phyloP scores from a whole-genome alignment of 73 alveolate species.

The Symbiodinium pilosum region DNA sequence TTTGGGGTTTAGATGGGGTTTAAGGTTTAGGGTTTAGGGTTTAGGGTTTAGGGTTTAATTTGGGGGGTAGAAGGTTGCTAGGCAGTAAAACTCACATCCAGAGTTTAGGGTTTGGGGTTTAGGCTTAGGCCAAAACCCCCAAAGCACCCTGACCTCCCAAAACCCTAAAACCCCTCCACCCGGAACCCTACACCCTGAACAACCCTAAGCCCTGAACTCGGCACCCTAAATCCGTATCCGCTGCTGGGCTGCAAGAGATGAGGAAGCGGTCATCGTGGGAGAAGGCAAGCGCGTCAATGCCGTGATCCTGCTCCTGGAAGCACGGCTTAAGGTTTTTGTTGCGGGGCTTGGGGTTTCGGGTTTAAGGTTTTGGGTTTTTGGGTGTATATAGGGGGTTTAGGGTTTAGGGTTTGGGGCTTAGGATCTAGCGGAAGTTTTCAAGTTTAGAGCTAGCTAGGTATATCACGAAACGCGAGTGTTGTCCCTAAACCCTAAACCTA shows the following conservation, averaged over 20 bases:
- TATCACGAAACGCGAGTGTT: too few relatives aligned
- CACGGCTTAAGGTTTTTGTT: background rate
- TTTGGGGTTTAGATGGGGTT: background rate
- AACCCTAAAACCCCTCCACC: too few relatives aligned
- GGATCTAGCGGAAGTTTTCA: too few relatives aligned
- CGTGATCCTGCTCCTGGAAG: slow-evolving; percentile 90
- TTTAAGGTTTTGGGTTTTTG: background rate
- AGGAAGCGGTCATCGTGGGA: slow-evolving; percentile 88
- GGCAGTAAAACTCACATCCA: background rate
- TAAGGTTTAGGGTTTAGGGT: background rate
- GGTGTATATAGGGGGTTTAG: background rate
- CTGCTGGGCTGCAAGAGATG: slow-evolving; percentile 20
- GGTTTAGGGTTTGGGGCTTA: background rate
- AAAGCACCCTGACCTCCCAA: too few relatives aligned
- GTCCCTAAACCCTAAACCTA: background rate
- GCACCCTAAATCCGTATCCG: background rate
- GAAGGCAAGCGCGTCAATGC: slow-evolving; percentile 84
- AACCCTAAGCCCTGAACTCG: background rate
- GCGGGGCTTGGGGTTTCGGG: background rate
- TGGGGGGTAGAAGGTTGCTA: background rate
- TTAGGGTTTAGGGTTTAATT: background rate
- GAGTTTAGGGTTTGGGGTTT: background rate
- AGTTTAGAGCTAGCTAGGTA: background rate
- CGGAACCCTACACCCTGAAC: too few relatives aligned
- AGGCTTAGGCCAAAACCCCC: background rate